phyloP scores from a whole-genome alignment of 768 basidiomycete species.

The Lactarius deliciosus region DNA sequence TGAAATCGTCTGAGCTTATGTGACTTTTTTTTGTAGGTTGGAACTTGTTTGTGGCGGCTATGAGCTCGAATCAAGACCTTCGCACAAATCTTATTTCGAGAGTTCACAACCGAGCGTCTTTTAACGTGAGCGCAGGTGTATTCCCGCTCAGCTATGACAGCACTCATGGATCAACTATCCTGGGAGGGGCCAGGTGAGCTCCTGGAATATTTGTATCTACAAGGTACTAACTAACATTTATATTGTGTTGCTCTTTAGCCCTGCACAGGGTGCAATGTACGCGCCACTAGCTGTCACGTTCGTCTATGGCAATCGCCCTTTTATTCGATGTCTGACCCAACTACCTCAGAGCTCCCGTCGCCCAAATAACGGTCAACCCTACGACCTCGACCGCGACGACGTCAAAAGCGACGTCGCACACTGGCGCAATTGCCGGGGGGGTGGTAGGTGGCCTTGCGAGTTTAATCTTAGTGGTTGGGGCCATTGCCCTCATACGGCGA shows the following conservation, averaged over 20 bases:
- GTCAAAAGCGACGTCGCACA: not conserved
- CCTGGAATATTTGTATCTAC: not conserved
- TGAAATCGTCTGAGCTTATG: not conserved
- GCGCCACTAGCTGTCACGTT: slow-evolving; percentile 31
- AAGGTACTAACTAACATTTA: not conserved
- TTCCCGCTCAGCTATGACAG: slow-evolving; percentile 17
- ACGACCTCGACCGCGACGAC: not conserved
- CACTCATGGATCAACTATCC: not conserved
- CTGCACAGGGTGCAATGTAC: slow-evolving; percentile 31
- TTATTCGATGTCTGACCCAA: not conserved
- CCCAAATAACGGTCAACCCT: slow-evolving; percentile 1
- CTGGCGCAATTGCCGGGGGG: slow-evolving; percentile 26
- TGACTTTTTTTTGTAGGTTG: not conserved
- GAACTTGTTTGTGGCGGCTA: slow-evolving; percentile 2
- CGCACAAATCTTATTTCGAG: slow-evolving; percentile 16
- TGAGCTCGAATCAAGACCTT: slow-evolving; percentile 3
- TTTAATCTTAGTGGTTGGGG: not conserved
- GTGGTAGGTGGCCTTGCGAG: slow-evolving; percentile 19
- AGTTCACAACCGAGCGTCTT: slow-evolving; percentile 17
- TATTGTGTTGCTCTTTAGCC: slow-evolving; percentile 10
- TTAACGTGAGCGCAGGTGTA: slow-evolving; percentile 10
- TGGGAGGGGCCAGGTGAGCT: slow-evolving; percentile 24
- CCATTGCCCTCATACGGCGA: slow-evolving; percentile 1
- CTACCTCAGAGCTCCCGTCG: slow-evolving; percentile 3
- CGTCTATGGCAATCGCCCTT: not conserved